Base-by-base conservation (phyloP, 129 eudicot genomes). In the Escallonia rubra region DNA sequence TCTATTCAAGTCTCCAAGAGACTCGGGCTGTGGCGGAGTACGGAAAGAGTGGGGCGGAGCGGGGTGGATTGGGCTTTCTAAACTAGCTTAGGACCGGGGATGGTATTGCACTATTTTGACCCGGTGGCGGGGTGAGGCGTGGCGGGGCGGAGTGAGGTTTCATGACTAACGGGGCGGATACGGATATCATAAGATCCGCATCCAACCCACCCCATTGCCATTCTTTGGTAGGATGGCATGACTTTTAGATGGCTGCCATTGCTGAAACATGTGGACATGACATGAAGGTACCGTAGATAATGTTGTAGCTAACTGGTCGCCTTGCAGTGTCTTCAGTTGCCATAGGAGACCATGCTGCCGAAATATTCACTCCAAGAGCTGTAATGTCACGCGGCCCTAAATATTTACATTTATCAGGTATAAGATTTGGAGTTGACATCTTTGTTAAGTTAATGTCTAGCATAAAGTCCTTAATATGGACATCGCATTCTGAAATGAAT, bases 311-410 rank as follows among this genome's bases (percentile, higher is more conserved):
- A 8, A 79, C 43, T 66, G 75, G 72, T 41, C 59, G 56, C 61
- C 83, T 88, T 38, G 71, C 84, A 10, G 88, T 72, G 3, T 15
- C 41, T 51, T 41, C 52, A 8, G 76, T 79, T 50, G 84, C 55
- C 38, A 88, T 45, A 5, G 95, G 95, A 74, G 90, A 88, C 88
- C 95, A 84, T 45, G 95, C 90, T 38, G 95, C 88, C 67, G 84
- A 75, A 65, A 88, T 71, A 75, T 84, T 82, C 67, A 82, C 86
- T 44, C 95, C 95, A 41, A 88, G 90, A 49, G 86, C 90, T 10
- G 88, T 81, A 40, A 84, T 80, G 77, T 88, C 86, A 5, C 88
- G 90, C 95, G 84, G 86, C 81, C 74, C 58, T 76, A 48, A 10
- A 14, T 52, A 65, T 54, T 63, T 59, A 42, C 16, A 41, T 1